Percentiles rank a stretch among this genome's conserved stretches.
Conservation (phyloP, 1,284 basidiomycete genomes). For the Trichosporon sp. region DNA sequence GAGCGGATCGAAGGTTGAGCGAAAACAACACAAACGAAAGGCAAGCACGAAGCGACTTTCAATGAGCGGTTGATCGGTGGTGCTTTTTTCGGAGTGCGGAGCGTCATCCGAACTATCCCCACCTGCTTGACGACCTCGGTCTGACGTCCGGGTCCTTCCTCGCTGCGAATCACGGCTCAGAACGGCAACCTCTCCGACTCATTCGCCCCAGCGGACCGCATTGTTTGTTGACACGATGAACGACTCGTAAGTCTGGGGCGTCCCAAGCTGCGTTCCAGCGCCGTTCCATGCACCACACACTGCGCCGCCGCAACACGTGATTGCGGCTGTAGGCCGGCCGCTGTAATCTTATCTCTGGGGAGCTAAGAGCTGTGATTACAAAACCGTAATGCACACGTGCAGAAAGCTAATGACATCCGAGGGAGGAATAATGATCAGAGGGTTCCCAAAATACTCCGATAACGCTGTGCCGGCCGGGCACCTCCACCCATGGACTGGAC, state of each 20-base stretch:
- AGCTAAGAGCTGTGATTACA: not conserved
- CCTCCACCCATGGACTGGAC: constrained; percentile 11
- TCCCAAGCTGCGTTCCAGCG: not conserved
- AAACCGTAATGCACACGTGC: not conserved
- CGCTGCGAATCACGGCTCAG: constrained; percentile 11
- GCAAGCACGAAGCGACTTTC: not conserved
- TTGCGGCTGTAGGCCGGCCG: not conserved
- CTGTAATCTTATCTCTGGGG: constrained; percentile 12
- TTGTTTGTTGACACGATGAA: not conserved
- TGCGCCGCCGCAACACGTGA: not conserved
- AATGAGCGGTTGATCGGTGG: not conserved
- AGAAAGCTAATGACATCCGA: not conserved
- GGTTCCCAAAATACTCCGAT: constrained; percentile 16
- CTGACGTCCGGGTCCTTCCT: not conserved
- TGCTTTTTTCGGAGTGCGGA: not conserved
- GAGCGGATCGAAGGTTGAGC: not conserved
- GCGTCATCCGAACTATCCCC: constrained; percentile 1
- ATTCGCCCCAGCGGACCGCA: not conserved
- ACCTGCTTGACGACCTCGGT: constrained; percentile 5
- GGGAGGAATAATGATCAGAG: not conserved
- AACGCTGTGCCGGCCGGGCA: not conserved
- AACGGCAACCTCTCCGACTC: not conserved
- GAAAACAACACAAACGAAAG: not conserved
- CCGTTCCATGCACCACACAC: not conserved
- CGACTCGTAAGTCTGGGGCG: not conserved